phyloP scores from a whole-genome alignment of 2,329 filamentous ascomycete species.

The Cladophialophora psammophila region DNA sequence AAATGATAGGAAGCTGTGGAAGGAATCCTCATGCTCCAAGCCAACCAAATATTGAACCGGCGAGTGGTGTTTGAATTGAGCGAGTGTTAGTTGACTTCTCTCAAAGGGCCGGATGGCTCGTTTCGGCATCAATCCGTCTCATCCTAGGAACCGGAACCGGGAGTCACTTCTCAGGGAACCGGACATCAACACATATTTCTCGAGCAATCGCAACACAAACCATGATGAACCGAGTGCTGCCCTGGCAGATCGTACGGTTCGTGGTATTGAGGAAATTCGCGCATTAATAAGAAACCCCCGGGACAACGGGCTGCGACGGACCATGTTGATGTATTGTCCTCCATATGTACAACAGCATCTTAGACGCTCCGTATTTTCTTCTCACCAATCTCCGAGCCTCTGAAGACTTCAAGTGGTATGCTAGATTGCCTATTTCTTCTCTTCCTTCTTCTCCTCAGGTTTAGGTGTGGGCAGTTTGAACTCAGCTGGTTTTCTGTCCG shows the following conservation, averaged over 20 bases:
- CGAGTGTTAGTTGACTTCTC: neutral
- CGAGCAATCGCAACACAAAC: neutral
- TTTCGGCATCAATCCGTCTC: neutral
- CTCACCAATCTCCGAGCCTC: neutral
- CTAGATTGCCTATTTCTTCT: constrained; percentile 73
- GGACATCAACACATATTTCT: neutral
- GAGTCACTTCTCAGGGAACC: neutral
- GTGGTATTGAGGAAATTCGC: neutral
- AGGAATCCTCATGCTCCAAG: neutral
- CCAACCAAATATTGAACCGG: neutral
- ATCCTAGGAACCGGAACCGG: neutral
- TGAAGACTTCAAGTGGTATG: neutral
- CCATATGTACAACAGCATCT: constrained; percentile 3
- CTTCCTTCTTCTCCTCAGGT: constrained; percentile 89
- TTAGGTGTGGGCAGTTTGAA: constrained; percentile 97
- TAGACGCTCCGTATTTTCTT: neutral
- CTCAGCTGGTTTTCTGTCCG: constrained; percentile 79
- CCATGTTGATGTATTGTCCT: neutral
- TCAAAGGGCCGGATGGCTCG: neutral
- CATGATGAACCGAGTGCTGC: neutral
- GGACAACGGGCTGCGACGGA: neutral
- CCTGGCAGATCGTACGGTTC: neutral
- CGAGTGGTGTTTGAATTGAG: neutral
- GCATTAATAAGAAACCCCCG: neutral
- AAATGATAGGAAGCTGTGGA: neutral